Evolutionary conservation across 2,329 filamentous ascomycete species (phyloP), one percentile per base, ranked within the genome.

Genomic region (Aspergillus pseudoviridinutans): DNA sequence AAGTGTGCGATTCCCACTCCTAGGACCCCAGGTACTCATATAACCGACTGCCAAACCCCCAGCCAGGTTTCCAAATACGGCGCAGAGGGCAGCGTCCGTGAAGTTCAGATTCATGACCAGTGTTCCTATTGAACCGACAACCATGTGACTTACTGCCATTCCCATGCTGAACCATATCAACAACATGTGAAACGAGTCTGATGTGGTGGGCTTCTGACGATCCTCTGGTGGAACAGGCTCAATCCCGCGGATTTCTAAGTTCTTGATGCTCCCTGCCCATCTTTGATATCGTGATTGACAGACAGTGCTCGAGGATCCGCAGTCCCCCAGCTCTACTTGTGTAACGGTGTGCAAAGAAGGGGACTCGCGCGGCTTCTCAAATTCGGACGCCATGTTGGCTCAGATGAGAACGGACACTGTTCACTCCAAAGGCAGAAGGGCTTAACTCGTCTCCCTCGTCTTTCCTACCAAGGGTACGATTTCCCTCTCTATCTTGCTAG

Each of bases 1-100:
- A 70, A 79, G 67, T 28, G 75, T 78, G 52, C 76, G 68, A 61
- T 75, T 75, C 20, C 76, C 76, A 59, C 75, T 78, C 50, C 56
- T 56, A 1, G 76, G 71, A 12, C 76, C 76, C 69, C 70, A 79
- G 17, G 68, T 77, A 53, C 71, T 71, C 65, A 77, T 76, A 59
- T 77, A 78, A 4, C 72, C 75, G 25, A 73, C 70, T 0, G 67
- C 65, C n/a, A 65, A 53, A 28, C 66, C 59, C 12, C 75, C 75
- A 9, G 74, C 49, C 8, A 76, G 51, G 8, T 66, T 70, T 1
- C 74, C 76, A 54, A 77, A 71, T 8, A 76, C 58, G 3, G 69
- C 74, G 56, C 73, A 75, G 3, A 74, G 57, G 17, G 72, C 72
- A 8, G 71, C 70, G 63, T 79, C 77, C 4, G 64, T 64, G 63